Evolutionary conservation across 1,139 yeast species (phyloP).

Genomic region (Magnusiomyces magnusii): DNA sequence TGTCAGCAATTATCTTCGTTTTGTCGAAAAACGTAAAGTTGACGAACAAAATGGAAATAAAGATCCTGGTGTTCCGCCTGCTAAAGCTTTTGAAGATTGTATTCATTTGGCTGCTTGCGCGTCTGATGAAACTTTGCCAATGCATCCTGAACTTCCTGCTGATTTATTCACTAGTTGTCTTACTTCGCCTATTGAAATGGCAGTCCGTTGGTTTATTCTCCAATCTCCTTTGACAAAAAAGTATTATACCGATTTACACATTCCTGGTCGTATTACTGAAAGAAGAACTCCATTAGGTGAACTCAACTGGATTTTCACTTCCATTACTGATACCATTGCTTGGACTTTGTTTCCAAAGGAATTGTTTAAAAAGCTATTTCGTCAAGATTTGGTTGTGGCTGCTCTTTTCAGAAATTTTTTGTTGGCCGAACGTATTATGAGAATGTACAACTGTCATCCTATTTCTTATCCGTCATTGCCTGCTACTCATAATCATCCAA

Average conservation of each 20-base stretch:
- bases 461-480: conserved; percentile 92
- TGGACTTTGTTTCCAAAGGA: conserved; percentile 92
- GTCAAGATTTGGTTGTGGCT: conserved; percentile 96
- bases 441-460: conserved; percentile 89
- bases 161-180: conserved; percentile 92
- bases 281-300: conserved; percentile 95
- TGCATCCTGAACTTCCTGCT: conserved; percentile 95
- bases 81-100: conserved; percentile 72
- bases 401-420: conserved; percentile 89
- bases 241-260: conserved; percentile 39
- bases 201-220: conserved; percentile 86
- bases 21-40: conserved; percentile 83
- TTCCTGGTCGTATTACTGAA: conserved; percentile 89
- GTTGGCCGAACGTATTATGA: conserved; percentile 89
- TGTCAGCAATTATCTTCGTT: conserved; percentile 79
- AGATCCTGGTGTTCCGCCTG: conserved; percentile 38
- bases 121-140: conserved; percentile 77
- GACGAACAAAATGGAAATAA: conserved; percentile 49
- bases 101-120: conserved; percentile 92
- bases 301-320: conserved; percentile 95
- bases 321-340: conserved; percentile 96
- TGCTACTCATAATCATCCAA: conserved; percentile 70
- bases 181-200: conserved; percentile 92
- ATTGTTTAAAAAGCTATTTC: conserved; percentile 75
- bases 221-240: conserved; percentile 51